These are phyloP conservation scores for Citeromyces hawaiiensis DNA, from an alignment of 1,139 yeast species.

Conservation along the genomic window DNA sequence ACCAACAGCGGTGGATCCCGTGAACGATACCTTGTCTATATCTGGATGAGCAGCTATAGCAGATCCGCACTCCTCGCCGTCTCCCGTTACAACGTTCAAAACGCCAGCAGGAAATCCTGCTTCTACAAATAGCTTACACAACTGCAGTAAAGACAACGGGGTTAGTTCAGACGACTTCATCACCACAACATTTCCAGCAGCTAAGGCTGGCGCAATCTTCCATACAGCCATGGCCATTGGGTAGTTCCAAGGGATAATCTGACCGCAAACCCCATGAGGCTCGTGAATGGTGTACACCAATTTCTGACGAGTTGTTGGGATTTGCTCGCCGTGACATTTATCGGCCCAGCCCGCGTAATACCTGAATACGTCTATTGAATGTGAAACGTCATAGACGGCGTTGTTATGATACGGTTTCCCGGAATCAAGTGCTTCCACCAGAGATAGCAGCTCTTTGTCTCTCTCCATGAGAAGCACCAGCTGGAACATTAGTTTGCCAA, in stretches of 20 bases:
- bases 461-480: conserved; percentile 37
- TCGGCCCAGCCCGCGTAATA: conserved; percentile 52
- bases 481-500: conserved; percentile 32
- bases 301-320: conserved; percentile 36
- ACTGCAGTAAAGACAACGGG: conserved; percentile 36
- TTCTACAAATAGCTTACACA: conserved; percentile 30
- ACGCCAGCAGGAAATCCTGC: conserved; percentile 52
- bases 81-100: conserved; percentile 38
- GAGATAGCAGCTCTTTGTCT: conserved; percentile 34
- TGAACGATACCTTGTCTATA: conserved; percentile 40
- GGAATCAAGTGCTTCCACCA: conserved; percentile 49
- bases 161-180: conserved; percentile 46
- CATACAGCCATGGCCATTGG: conserved; percentile 47
- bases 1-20: conserved; percentile 49
- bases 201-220: conserved; percentile 51
- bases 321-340: conserved; percentile 33
- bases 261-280: conserved; percentile 51
- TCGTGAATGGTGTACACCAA: conserved; percentile 43
- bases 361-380: conserved; percentile 33
- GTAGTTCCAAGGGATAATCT: conserved; percentile 52
- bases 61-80: conserved; percentile 37
- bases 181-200: conserved; percentile 45
- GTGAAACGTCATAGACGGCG: conserved; percentile 30
- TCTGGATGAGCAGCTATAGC: conserved; percentile 35
- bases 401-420: conserved; percentile 40